These are phyloP conservation scores for Bjerkandera adusta DNA, from an alignment of 1,284 basidiomycete genomes.

Conservation along the genomic window DNA sequence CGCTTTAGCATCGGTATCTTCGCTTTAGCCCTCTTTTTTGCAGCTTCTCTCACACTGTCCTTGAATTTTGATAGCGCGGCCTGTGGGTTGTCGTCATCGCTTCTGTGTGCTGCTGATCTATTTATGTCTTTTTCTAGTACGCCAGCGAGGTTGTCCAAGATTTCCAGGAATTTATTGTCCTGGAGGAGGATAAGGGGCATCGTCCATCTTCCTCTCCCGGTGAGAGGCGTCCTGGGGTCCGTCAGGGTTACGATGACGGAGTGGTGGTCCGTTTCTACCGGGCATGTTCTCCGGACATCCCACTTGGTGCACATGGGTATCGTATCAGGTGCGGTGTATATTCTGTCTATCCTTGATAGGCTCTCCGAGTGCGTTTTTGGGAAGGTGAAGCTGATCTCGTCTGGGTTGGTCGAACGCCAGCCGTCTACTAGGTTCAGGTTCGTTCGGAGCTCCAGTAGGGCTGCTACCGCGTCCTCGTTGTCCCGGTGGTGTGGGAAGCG, in stretches of 20 bases:
- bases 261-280: constrained; percentile 26
- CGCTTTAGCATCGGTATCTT: neutral
- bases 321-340: constrained; percentile 24
- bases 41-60: neutral
- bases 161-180: too few relatives aligned
- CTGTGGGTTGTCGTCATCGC: neutral
- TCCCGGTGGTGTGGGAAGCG: constrained; percentile 28
- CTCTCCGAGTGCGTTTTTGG: constrained; percentile 15
- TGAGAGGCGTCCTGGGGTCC: neutral
- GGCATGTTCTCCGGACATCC: constrained; percentile 18
- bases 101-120: too few relatives aligned
- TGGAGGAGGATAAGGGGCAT: neutral
- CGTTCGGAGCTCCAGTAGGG: constrained; percentile 21
- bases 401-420: constrained; percentile 33
- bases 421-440: constrained; percentile 30
- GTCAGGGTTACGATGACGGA: neutral
- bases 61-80: neutral
- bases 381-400: constrained; percentile 27
- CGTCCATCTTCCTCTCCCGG: neutral
- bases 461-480: constrained; percentile 3
- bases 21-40: neutral
- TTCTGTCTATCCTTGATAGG: constrained; percentile 35
- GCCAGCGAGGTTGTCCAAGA: too few relatives aligned
- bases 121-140: too few relatives aligned
- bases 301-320: constrained; percentile 20